These are phyloP conservation scores for Cystobasidium slooffiae DNA, from an alignment of 1,284 basidiomycete species.

Conservation along the genomic window DNA sequence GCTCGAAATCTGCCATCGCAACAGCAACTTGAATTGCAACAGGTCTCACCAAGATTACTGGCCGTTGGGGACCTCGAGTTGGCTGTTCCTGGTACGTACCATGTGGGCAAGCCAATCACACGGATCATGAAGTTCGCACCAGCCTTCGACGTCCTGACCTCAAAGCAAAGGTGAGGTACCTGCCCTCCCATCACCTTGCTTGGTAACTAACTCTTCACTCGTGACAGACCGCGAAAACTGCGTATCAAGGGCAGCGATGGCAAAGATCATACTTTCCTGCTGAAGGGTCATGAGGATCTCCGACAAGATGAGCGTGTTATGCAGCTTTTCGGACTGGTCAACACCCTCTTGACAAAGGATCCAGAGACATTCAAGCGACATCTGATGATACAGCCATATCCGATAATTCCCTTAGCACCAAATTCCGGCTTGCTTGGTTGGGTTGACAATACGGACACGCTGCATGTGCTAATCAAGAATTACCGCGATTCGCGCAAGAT, in stretches of 20 bases:
- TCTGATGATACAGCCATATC: constrained; percentile 89
- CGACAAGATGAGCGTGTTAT: constrained; percentile 99
- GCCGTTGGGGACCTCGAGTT: constrained; percentile 88
- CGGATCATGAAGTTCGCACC: constrained; percentile 82
- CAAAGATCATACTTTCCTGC: constrained; percentile 85
- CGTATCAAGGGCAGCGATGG: constrained; percentile 90
- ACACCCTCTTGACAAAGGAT: constrained; percentile 90
- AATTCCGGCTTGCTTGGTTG: constrained; percentile 94
- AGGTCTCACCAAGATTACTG: constrained; percentile 91
- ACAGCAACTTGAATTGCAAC: constrained; percentile 92
- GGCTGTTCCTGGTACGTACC: constrained; percentile 95
- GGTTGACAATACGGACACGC: constrained; percentile 95
- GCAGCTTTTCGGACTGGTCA: constrained; percentile 97
- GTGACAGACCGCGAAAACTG: constrained; percentile 74
- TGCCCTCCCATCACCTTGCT: background rate
- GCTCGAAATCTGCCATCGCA: constrained; percentile 90
- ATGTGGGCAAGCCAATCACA: constrained; percentile 83
- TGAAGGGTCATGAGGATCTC: constrained; percentile 99
- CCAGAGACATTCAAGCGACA: constrained; percentile 95
- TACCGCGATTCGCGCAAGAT: constrained; percentile 95
- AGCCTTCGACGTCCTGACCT: constrained; percentile 89
- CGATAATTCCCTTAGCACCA: constrained; percentile 93
- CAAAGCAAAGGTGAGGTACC: constrained; percentile 73
- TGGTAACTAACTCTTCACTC: background rate
- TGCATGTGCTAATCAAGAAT: constrained; percentile 97